Percentiles rank a stretch among this genome's conserved stretches.
These are phyloP conservation scores for Linderniella brevidens DNA, from an alignment of 257 asterid species.

Conservation along the genomic window DNA sequence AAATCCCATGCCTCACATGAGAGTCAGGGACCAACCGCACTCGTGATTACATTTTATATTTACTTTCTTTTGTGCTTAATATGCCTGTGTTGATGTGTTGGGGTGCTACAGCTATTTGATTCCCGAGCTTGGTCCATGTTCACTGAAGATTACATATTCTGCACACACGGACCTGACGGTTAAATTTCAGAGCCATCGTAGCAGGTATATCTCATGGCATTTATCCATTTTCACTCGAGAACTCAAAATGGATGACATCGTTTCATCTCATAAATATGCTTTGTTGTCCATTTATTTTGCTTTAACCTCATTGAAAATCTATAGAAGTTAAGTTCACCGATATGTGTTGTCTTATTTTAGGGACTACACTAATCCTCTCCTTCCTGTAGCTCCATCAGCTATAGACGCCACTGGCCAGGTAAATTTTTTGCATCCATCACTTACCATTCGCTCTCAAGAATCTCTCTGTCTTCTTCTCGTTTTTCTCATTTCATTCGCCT, in stretches of 20 bases:
- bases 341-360: slow-evolving; percentile 17
- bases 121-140: slow-evolving; percentile 54
- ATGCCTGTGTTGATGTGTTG: not conserved
- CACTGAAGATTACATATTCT: slow-evolving; percentile 52
- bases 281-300: too few species aligned
- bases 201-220: slow-evolving; percentile 16
- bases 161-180: slow-evolving; percentile 69
- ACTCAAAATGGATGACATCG: not conserved
- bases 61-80: too few species aligned
- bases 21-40: too few species aligned
- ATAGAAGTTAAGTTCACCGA: too few species aligned
- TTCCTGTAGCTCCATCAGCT: slow-evolving; percentile 71
- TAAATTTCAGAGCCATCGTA: slow-evolving; percentile 60
- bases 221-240: not conserved
- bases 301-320: too few species aligned
- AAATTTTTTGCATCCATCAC: slow-evolving; percentile 1
- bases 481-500: too few species aligned
- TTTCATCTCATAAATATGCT: too few species aligned
- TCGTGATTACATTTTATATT: too few species aligned
- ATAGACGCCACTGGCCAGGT: slow-evolving; percentile 63
- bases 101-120: slow-evolving; percentile 33
- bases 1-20: too few species aligned
- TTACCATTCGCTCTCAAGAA: too few species aligned
- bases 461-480: too few species aligned
- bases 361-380: slow-evolving; percentile 63